These are phyloP conservation scores for Sclerotinia sclerotiorum DNA, from an alignment of 2,329 filamentous ascomycete genomes.

Conservation along the genomic window DNA sequence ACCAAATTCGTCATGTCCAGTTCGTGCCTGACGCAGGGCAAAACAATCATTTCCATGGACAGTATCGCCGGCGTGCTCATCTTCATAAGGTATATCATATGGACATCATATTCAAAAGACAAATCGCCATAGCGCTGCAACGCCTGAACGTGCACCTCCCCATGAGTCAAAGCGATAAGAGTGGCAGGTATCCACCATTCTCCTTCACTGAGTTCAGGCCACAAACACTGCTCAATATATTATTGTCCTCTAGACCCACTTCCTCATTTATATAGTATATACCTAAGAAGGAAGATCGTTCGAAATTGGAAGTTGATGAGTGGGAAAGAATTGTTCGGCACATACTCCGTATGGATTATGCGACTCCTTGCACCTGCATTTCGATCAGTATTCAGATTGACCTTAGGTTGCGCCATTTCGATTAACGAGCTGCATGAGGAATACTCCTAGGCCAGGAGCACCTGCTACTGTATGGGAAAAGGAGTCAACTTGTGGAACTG, in stretches of 20 bases:
- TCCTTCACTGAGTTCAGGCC: not conserved
- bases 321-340: not conserved
- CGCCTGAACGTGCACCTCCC: not conserved
- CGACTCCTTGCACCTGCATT: not conserved
- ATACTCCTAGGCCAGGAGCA: not conserved
- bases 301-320: no score
- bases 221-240: no score
- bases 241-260: no score
- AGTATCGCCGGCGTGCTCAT: no score
- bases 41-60: no score
- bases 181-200: no score
- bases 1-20: not conserved
- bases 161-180: not conserved
- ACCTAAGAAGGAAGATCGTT: not conserved
- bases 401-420: not conserved
- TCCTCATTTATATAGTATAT: not conserved
- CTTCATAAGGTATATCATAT: no score
- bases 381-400: not conserved
- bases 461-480: not conserved
- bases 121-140: not conserved
- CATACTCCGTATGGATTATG: not conserved
- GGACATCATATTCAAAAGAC: no score
- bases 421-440: not conserved
- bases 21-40: not conserved
- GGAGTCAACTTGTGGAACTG: not conserved